These are phyloP conservation scores for Silene conica DNA, from an alignment of 148 eudicot genomes.

Conservation along the genomic window DNA sequence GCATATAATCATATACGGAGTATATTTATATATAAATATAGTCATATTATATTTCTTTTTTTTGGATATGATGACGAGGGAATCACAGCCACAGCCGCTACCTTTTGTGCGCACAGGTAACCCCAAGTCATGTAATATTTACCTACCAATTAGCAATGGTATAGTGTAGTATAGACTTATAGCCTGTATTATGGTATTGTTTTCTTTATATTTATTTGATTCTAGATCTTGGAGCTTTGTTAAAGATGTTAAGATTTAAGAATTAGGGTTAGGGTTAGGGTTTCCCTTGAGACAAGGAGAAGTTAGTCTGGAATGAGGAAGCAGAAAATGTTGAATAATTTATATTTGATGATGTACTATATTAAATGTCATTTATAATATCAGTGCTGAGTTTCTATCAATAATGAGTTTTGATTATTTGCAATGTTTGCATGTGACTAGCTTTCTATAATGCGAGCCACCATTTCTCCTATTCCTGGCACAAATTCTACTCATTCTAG, in stretches of 20 bases:
- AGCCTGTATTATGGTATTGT: constrained; percentile 11
- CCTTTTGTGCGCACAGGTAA: too few relatives aligned
- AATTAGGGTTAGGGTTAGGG: constrained; percentile 33
- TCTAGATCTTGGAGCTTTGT: constrained; percentile 9
- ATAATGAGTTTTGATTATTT: background rate
- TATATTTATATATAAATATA: background rate
- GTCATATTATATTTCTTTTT: background rate
- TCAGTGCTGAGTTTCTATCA: background rate
- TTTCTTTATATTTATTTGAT: constrained; percentile 8
- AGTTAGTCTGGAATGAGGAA: constrained; percentile 19
- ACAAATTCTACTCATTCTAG: too few relatives aligned
- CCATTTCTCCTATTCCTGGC: too few relatives aligned
- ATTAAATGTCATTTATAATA: background rate
- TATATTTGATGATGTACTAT: background rate
- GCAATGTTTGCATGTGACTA: background rate
- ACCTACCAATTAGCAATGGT: too few relatives aligned
- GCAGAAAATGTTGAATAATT: constrained; percentile 17
- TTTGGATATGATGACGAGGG: too few relatives aligned
- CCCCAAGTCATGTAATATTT: background rate
- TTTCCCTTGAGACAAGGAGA: constrained; percentile 10
- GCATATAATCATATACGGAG: background rate
- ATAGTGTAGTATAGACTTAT: background rate
- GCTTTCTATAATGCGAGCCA: too few relatives aligned
- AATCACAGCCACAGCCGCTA: too few relatives aligned
- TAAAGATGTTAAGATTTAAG: constrained; percentile 12